phyloP scores from a whole-genome alignment of 495 filamentous ascomycete species.

The Penicillium dipodomyicola region DNA sequence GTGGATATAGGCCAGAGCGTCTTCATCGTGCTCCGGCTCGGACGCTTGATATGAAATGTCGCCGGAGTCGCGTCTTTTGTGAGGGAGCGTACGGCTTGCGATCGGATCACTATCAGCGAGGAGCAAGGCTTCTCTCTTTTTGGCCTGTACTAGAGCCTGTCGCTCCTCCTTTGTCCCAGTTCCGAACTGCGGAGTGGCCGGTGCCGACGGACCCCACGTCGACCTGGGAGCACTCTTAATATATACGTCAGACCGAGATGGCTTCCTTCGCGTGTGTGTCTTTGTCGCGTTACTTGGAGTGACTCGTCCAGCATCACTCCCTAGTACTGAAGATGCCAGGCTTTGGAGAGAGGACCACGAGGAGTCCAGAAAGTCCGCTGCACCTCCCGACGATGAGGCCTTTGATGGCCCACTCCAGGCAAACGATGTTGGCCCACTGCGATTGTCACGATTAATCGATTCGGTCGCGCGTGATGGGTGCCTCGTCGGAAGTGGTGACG shows the following conservation, averaged over 20 bases:
- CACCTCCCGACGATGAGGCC: slow-evolving; percentile 34
- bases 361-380: slow-evolving; percentile 47
- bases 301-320: slow-evolving; percentile 42
- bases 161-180: slow-evolving; percentile 56
- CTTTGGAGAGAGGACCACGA: slow-evolving; percentile 56
- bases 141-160: slow-evolving; percentile 56
- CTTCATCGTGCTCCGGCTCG: slow-evolving; percentile 60
- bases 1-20: slow-evolving; percentile 84
- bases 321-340: slow-evolving; percentile 52
- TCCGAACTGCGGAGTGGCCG: slow-evolving; percentile 45
- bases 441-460: slow-evolving; percentile 18
- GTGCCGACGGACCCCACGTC: slow-evolving; percentile 56
- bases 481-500: slow-evolving; percentile 49
- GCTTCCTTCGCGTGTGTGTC: slow-evolving; percentile 42
- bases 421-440: slow-evolving; percentile 29
- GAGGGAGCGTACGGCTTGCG: slow-evolving; percentile 44
- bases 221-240: slow-evolving; percentile 41
- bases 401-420: slow-evolving; percentile 30
- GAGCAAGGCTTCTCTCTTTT: slow-evolving; percentile 61
- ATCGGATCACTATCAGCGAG: slow-evolving; percentile 50
- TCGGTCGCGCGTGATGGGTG: slow-evolving; percentile 43
- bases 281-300: slow-evolving; percentile 31
- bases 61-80: slow-evolving; percentile 61
- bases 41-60: slow-evolving; percentile 40
- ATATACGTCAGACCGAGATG: slow-evolving; percentile 43